Conservation (phyloP, 1,284 basidiomycete species). For the Austroboletus olivaceoglutinosus region DNA sequence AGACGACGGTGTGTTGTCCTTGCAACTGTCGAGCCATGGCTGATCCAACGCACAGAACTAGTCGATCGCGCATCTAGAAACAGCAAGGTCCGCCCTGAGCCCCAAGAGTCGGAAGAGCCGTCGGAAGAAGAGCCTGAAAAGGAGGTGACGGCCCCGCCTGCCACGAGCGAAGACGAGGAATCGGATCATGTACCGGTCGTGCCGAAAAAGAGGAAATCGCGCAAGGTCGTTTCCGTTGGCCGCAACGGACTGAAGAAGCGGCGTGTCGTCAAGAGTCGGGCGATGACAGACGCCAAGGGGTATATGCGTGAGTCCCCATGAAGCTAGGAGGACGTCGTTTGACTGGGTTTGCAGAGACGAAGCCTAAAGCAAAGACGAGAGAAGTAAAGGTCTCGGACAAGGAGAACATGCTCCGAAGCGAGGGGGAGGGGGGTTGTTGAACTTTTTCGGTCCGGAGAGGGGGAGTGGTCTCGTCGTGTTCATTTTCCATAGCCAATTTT, state of each 20-base stretch:
- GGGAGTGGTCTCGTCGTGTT: slow-evolving; percentile 6
- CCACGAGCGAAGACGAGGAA: slow-evolving; percentile 29
- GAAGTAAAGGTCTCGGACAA: slow-evolving; percentile 34
- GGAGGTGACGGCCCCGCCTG: slow-evolving; percentile 18
- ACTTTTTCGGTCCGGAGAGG: slow-evolving; percentile 34
- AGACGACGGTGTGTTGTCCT: slow-evolving; percentile 59
- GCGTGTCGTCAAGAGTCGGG: slow-evolving; percentile 59
- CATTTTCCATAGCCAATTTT: too few relatives aligned
- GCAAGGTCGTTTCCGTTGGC: slow-evolving; percentile 64
- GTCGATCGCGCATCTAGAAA: slow-evolving; percentile 44
- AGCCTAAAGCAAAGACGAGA: slow-evolving; percentile 31
- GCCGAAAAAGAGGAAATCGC: slow-evolving; percentile 52
- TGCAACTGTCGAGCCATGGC: not conserved
- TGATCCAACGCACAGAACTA: slow-evolving; percentile 35
- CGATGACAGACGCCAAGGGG: slow-evolving; percentile 59
- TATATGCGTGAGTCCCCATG: slow-evolving; percentile 56
- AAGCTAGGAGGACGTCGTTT: too few relatives aligned
- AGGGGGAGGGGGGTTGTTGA: slow-evolving; percentile 31
- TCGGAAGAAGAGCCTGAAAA: slow-evolving; percentile 16
- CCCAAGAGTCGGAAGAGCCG: slow-evolving; percentile 27
- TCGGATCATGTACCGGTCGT: slow-evolving; percentile 37
- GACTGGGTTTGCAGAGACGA: slow-evolving; percentile 11
- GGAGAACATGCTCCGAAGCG: slow-evolving; percentile 25
- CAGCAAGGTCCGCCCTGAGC: not conserved
- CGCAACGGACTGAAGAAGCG: slow-evolving; percentile 72